These are phyloP conservation scores for Tephrocybe rancida DNA, from an alignment of 768 basidiomycete species.

Conservation along the genomic window DNA sequence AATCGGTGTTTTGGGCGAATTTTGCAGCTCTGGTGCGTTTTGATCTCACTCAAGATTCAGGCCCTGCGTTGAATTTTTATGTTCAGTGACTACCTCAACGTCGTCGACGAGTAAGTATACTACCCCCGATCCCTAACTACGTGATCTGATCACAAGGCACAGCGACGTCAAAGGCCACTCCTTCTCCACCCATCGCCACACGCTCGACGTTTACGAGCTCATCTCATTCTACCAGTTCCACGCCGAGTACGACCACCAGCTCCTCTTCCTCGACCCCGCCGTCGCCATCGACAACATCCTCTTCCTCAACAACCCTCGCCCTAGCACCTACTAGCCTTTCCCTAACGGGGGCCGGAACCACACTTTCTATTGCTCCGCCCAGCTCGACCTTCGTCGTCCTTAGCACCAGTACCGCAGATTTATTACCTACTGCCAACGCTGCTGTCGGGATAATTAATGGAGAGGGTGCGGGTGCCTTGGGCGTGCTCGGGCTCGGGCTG, in stretches of 20 bases:
- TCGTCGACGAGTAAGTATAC: neutral
- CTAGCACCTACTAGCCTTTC: neutral
- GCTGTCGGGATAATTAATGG: neutral
- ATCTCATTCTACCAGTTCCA: neutral
- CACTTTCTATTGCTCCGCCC: neutral
- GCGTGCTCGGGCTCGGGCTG: neutral
- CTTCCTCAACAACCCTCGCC: neutral
- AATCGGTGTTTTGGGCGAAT: neutral
- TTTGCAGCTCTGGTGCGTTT: constrained; percentile 3
- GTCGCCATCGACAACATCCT: neutral
- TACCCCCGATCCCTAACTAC: neutral
- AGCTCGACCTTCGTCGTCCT: constrained; percentile 6
- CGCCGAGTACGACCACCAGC: neutral
- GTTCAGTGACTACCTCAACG: neutral
- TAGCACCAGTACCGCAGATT: neutral
- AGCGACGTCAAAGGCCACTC: neutral
- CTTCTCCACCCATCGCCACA: neutral
- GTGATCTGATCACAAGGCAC: neutral
- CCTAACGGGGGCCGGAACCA: neutral
- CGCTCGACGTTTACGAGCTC: neutral
- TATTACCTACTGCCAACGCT: neutral
- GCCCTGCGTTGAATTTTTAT: neutral
- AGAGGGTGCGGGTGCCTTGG: neutral
- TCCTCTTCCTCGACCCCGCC: neutral
- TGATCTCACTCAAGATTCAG: neutral